Evolutionary conservation across 2,329 filamentous ascomycete genomes (phyloP), one percentile per base, ranked within the genome.

Genomic region (Aurifilum marmelostoma): DNA sequence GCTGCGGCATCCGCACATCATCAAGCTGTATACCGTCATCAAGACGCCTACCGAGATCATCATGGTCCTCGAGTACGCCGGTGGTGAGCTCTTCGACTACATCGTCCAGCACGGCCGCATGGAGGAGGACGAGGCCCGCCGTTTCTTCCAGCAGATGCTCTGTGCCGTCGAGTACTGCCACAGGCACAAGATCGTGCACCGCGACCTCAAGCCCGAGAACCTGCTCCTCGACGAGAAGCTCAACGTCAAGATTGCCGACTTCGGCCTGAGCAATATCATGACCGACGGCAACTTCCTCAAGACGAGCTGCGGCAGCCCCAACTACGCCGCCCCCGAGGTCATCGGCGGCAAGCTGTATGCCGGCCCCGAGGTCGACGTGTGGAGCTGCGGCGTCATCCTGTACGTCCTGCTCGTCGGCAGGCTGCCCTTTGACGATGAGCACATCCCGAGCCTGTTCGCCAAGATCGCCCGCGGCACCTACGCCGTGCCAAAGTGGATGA

Each of bases 111-210:
- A 97, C 77, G 96, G 96, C 67, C 91, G 92, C 77, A 93, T 98
- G 87, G 89, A 91, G 74, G 96, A 99, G 80, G 87, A 90, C 71
- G 92, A 97, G 78, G 96, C 96, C n/a, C 90, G 96, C 68, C 93
- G 95, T 74, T 97, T 99, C 84, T 99, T 99, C 81, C 96, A 99
- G 81, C 96, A 99, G 81, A 99, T 99, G 82, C 92, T 99, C 66
- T 97, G 96, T 79, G 96, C 96, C 58, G 96, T 99, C 74, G 96
- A 99, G 79, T 99, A 99, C 82, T 99, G 96, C 77, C 96, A 99
- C 81, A 89, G 96, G 71, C 96, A 99, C 84, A 98, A 98, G 83
- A 98, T 99, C 76, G 96, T 98, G 54, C 96, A 99, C 80, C 91
- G 96, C 79, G 96, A 99, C 79, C 83, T 99, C 72, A 99, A 99